phyloP scores from a whole-genome alignment of 805 yeast genomes.

The Candida railenensis region DNA sequence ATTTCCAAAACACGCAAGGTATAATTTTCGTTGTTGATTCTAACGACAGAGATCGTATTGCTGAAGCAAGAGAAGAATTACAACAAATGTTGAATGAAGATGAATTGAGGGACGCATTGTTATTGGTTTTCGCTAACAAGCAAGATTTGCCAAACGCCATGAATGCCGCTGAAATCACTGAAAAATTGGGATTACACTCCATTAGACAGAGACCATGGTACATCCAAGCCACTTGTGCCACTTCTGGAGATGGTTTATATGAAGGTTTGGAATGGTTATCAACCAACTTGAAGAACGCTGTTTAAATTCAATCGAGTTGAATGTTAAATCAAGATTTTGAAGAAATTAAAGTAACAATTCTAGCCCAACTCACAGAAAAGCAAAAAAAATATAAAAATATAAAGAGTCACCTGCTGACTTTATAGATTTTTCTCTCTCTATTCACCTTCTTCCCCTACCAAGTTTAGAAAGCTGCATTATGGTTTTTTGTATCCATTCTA shows the following conservation, averaged over 20 bases:
- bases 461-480: background rate
- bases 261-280: conserved; percentile 98
- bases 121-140: conserved; percentile 95
- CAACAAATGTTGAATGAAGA: conserved; percentile 98
- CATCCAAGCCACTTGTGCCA: conserved; percentile 98
- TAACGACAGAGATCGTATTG: conserved; percentile 95
- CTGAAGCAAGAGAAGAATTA: conserved; percentile 97
- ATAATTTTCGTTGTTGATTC: conserved; percentile 97
- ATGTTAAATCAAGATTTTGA: too few species aligned
- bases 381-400: background rate
- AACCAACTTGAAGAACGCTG: conserved; percentile 69
- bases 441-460: background rate
- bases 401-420: background rate
- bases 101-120: conserved; percentile 93
- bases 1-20: conserved; percentile 98
- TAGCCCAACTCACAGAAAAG: too few species aligned
- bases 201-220: conserved; percentile 99
- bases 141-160: conserved; percentile 99
- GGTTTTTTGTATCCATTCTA: background rate
- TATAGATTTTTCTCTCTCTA: background rate
- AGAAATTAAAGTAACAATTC: too few species aligned
- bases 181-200: conserved; percentile 93
- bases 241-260: conserved; percentile 97
- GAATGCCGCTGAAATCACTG: conserved; percentile 98
- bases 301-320: conserved; percentile 15